phyloP scores from a whole-genome alignment of 176 grass and related monocot species.

The Rhipidocladum racemiflorum region DNA sequence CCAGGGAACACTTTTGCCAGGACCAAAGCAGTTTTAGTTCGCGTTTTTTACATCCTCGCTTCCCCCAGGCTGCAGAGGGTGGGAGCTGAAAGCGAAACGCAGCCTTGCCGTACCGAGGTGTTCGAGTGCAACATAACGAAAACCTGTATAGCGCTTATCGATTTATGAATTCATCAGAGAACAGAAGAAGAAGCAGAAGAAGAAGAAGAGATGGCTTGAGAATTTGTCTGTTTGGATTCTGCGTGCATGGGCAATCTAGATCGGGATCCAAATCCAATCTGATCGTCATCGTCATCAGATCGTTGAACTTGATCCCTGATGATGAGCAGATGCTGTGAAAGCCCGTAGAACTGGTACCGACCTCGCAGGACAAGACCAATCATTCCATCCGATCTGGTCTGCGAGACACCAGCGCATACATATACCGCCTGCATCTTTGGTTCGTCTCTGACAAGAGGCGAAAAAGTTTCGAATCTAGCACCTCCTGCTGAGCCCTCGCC shows the following conservation, averaged over 20 bases:
- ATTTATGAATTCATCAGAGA: neutral
- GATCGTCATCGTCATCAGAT: neutral
- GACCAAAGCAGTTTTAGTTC: neutral
- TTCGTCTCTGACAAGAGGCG: neutral
- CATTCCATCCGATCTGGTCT: constrained; percentile 11
- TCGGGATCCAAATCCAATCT: neutral
- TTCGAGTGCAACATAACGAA: neutral
- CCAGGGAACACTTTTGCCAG: no score
- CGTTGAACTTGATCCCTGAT: neutral
- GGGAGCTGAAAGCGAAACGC: neutral
- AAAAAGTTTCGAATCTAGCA: neutral
- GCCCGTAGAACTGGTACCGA: neutral
- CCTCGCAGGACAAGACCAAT: neutral
- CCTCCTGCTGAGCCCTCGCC: neutral
- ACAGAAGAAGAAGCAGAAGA: neutral
- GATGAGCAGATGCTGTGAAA: neutral
- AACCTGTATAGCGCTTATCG: neutral
- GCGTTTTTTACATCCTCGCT: neutral
- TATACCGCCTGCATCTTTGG: neutral
- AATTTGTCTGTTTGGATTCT: neutral
- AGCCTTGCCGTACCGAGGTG: neutral
- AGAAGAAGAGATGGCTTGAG: neutral
- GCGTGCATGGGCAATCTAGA: neutral
- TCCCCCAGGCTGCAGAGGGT: neutral
- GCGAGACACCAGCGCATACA: neutral